These are phyloP conservation scores for Aphanomyces astaci DNA, from an alignment of 352 stramenopile genomes.

Conservation along the genomic window DNA sequence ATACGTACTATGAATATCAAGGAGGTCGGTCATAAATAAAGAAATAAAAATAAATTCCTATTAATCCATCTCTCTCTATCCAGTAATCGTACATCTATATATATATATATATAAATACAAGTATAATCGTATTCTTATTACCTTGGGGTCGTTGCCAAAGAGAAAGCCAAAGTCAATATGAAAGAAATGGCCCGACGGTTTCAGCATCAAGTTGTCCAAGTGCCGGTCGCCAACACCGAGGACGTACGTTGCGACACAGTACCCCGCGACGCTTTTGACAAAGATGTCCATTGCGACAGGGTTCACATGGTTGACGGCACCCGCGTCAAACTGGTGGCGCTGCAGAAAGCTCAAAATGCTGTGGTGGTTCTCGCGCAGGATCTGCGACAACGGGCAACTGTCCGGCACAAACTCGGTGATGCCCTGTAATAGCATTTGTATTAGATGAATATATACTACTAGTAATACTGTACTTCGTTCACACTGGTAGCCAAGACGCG, in stretches of 20 bases:
- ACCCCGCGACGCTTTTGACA: conserved; percentile 27
- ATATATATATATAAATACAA: too few relatives aligned
- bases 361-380: conserved; percentile 4
- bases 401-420: background rate
- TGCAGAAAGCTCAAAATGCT: background rate
- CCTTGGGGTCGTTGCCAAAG: conserved; percentile 35
- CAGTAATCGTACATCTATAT: too few relatives aligned
- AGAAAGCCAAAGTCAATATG: conserved; percentile 45
- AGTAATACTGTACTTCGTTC: conserved; percentile 3
- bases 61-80: too few relatives aligned
- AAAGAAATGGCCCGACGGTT: conserved; percentile 28
- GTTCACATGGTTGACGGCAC: background rate
- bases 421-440: too few relatives aligned
- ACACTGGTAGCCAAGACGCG: conserved; percentile 40
- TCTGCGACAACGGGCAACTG: background rate
- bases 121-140: too few relatives aligned
- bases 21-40: too few relatives aligned
- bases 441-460: background rate
- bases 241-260: conserved; percentile 46
- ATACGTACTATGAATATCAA: too few relatives aligned
- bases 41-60: too few relatives aligned
- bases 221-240: conserved; percentile 53
- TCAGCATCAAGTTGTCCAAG: conserved; percentile 55
- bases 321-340: background rate
- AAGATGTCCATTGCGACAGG: conserved; percentile 7